Evolutionary conservation across 2,329 filamentous ascomycete genomes (phyloP).

Genomic region (Fusarium sarcochroum): DNA sequence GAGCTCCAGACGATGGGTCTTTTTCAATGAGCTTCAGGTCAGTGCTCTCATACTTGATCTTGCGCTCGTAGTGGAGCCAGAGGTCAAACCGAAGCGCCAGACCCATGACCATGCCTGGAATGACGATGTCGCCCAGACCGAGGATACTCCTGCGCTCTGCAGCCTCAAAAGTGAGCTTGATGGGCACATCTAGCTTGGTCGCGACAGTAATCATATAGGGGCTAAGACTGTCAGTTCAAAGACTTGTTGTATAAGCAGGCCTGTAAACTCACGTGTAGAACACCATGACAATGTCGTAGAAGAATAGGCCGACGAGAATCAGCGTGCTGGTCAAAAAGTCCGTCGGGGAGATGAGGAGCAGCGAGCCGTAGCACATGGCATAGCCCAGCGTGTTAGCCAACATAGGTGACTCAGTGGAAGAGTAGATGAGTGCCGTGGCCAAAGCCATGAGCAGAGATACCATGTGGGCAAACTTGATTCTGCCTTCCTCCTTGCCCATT

Average conservation of each 20-base stretch:
- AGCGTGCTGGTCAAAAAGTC: conserved; percentile 86
- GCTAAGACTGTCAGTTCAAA: conserved; percentile 55
- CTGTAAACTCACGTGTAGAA: conserved; percentile 77
- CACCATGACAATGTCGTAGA: conserved; percentile 95
- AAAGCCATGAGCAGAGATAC: conserved; percentile 69
- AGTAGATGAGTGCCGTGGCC: conserved; percentile 72
- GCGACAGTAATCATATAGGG: conserved; percentile 91
- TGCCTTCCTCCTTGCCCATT: conserved; percentile 60
- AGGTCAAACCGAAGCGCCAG: conserved; percentile 93
- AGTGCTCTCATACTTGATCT: conserved; percentile 65
- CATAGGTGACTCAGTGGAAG: conserved; percentile 70
- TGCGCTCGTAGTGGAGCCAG: conserved; percentile 82
- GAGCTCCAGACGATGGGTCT: conserved; percentile 51
- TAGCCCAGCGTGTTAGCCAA: conserved; percentile 90
- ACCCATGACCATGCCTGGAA: conserved; percentile 91
- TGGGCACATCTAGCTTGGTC: conserved; percentile 89
- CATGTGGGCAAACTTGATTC: conserved; percentile 70
- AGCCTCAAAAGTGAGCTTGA: conserved; percentile 84
- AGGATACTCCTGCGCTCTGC: conserved; percentile 84
- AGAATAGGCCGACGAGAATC: conserved; percentile 84
- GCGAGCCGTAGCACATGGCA: conserved; percentile 85
- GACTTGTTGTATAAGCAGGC: no score
- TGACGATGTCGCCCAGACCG: conserved; percentile 92
- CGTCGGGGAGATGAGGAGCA: conserved; percentile 89
- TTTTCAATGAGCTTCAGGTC: conserved; percentile 54